Conservation (phyloP, 2,329 filamentous ascomycete genomes). For the Trichoderma sp. region DNA sequence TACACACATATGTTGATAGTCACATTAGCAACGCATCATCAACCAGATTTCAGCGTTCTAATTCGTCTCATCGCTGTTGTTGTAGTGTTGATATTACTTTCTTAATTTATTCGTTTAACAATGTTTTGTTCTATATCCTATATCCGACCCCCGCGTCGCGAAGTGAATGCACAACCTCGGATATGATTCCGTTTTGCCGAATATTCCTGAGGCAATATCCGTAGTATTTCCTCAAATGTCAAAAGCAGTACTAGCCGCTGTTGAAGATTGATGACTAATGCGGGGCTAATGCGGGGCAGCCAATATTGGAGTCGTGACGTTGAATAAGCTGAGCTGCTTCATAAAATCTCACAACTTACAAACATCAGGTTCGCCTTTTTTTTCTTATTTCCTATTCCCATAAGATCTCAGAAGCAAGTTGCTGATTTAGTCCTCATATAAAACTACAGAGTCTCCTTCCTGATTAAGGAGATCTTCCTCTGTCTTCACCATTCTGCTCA, state of each 20-base stretch:
- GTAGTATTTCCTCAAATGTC: not conserved
- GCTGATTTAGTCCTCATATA: not conserved
- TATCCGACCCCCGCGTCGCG: not conserved
- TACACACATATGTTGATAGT: too few relatives aligned
- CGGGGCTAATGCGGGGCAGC: not conserved
- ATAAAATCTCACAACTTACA: not conserved
- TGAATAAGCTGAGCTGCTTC: not conserved
- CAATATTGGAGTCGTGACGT: not conserved
- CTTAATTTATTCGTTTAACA: not conserved
- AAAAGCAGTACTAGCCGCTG: not conserved
- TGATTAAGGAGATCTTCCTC: not conserved
- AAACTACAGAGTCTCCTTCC: not conserved
- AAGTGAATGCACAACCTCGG: not conserved
- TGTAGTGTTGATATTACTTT: rapidly evolving
- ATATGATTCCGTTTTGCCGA: not conserved
- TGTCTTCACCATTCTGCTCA: not conserved
- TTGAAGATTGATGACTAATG: slow-evolving; percentile 4
- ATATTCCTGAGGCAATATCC: not conserved
- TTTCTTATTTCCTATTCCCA: not conserved
- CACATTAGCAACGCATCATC: too few relatives aligned
- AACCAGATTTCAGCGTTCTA: not conserved
- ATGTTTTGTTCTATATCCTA: not conserved
- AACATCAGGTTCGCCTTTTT: not conserved
- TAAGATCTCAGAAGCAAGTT: not conserved
- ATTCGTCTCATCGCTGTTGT: not conserved